Evolutionary conservation across 768 basidiomycete species (phyloP), one percentile per base, ranked within the genome.

Genomic region (Heimioporus sp.): DNA sequence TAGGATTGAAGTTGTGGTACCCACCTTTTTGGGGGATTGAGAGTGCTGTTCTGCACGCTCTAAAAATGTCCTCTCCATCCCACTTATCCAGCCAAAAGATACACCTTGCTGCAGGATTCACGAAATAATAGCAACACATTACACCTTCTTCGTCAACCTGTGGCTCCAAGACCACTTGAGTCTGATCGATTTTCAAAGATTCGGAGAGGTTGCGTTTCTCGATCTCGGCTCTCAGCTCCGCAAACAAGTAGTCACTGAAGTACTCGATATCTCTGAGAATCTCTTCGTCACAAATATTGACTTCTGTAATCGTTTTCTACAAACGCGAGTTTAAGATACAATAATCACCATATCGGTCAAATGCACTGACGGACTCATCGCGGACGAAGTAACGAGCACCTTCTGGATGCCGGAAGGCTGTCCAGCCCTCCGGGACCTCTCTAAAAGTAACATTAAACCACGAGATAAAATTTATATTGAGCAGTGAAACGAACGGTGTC

Each of bases 351-450:
- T 16, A 24, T 8, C 17, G 13, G 40, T 32, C 6, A 17, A 5
- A 36, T 34, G 10, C 36, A 58, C 72, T 10, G 43, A 82, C 83
- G 67, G 74, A 75, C 3, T 68, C 56, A 42, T 51, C 20, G 49
- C 82, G 72, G 56, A 73, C 75, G 50, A 80, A 87, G 59, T 85
- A 87, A 15, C 77, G 72, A 16, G 73, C 76, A 9, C 85, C 85
- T 64, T 86, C 85, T 0, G 85, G 83, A 56, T 86, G 85, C 2
- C 71, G 64, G 35, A 70, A 67, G 0, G 74, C 62, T 8, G 34
- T 62, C 85, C 85, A 86, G 0, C 72, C 77, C 3, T 17, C 6
- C 0, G 68, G 71, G 2, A 53, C 20, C 1, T 31, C 47, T 41
- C 66, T 67, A 41, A 11, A 42, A 45, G 51, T 0, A 1, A 7